Evolutionary conservation across 352 stramenopile genomes (phyloP), one percentile per base, ranked within the genome.

Genomic region (Phytopythium vexans): DNA sequence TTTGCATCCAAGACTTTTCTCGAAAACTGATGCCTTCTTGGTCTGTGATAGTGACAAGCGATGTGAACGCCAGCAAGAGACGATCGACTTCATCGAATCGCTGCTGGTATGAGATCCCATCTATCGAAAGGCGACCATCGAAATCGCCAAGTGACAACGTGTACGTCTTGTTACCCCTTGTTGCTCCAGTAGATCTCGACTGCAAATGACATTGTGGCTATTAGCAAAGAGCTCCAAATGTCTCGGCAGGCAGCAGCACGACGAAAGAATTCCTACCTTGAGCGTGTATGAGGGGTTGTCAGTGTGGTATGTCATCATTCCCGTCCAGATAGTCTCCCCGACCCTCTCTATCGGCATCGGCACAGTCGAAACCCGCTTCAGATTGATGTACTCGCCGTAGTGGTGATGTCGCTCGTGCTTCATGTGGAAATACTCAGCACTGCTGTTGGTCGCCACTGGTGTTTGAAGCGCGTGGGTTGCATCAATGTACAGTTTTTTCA

Each of bases 1-100:
- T 66, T 31, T 70, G 62, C 53, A 73, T 64, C 65, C 65, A 73
- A 38, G 53, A 68, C 39, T 56, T 57, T 11, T 67, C 58, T 6
- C 58, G 63, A 35, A 71, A 71, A 2, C 56, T 40, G 0, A 68
- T 41, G 3, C 50, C 63, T 15, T 58, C 2, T 7, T 21, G 16
- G 1, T 21, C 35, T 8, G 47, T n/a, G 8, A 53, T 37, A 4
- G 47, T 53, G 15, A 53, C 37, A 2, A 53, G 36, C 15, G 47
- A 43, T 5, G 35, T 44, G 47, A 31, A 44, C 16, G 16, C 36
- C 12, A 53, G 36, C 34, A 53, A n/a, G 4, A 3, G 21, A 11
- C 36, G 35, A 11, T 53, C 15, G 3, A 6, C 11, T 3, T 44
- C 47, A 3, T 53, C 47, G 47, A 53, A 53, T 36, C 39, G 38